Base-by-base conservation (phyloP, 139 green algal genomes). In the Coccomyxa sp. region DNA sequence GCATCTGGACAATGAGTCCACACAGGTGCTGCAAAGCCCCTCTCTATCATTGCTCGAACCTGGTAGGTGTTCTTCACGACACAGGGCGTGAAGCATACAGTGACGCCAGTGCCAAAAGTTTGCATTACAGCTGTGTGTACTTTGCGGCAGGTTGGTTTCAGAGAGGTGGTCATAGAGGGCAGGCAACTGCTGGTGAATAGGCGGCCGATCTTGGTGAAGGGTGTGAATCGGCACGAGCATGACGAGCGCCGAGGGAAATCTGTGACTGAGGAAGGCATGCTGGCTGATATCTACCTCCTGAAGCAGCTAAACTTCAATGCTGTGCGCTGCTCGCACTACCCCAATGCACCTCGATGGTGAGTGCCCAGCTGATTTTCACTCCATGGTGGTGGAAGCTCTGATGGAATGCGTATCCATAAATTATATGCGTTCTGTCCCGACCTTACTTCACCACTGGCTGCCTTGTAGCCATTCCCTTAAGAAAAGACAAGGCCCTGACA, bases 291-390 rank as follows among this genome's bases (percentile, higher is more conserved):
- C 63, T 32, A 91, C 21, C 88, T 98, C 10, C 97, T 99, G 90
- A 99, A 99, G 91, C 91, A 88, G 16, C 71, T 93, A 82, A 98
- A 97, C 89, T 95, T 99, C 88, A 99, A 99, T 83, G 95, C 97
- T 16, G 92, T 98, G 74, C 91, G 97, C 57, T 95, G 91, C 88
- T 92, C 90, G 25, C 97, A 99, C 89, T 99, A 99, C 91, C 97
- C 97, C 66, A 99, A 99, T 85, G 80, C 95, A 80, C 82, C 82
- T 15, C 88, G 94, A 30, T 99, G 94, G 93, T 94, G 82, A 81
- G 85, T 51, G 38, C 38, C 38, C 3, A 51, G 63, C 63, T 71
- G 18, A 14, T 25, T 71, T 71, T 28, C 60, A 68, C 60, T 16
- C 13, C 63, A 88, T 90, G 82, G 25, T 17, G 45, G n/a, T 27